phyloP scores from a whole-genome alignment of 2,329 filamentous ascomycete genomes.

The Diaporthe eres region DNA sequence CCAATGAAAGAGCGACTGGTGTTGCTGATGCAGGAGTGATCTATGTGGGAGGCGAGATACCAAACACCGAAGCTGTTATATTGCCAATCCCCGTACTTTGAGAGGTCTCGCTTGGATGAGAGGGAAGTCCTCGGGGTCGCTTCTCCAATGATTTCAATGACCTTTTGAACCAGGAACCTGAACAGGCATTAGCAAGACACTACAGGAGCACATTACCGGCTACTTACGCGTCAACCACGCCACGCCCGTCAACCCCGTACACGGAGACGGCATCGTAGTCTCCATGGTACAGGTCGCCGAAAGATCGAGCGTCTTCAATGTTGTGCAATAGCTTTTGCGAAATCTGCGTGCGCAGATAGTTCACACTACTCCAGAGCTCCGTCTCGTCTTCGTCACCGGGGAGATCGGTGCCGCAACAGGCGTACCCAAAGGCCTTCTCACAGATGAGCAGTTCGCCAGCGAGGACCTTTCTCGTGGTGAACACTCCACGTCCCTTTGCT shows the following conservation, averaged over 20 bases:
- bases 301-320: not conserved
- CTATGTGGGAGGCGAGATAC: not conserved
- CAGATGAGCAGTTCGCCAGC: not conserved
- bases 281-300: not conserved
- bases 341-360: not conserved
- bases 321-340: not conserved
- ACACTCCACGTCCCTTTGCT: not conserved
- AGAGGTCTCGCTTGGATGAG: too few species aligned
- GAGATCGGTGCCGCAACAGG: too few species aligned
- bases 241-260: not conserved
- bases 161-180: not conserved
- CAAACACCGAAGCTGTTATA: not conserved
- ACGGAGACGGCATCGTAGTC: not conserved
- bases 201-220: fast-evolving
- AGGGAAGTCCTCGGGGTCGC: not conserved
- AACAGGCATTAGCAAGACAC: not conserved
- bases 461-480: not conserved
- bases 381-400: too few species aligned
- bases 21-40: not conserved
- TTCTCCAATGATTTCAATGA: too few species aligned
- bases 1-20: not conserved
- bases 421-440: not conserved
- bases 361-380: too few species aligned
- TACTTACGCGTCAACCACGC: not conserved
- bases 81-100: too few species aligned